phyloP scores from a whole-genome alignment of 257 asterid species.

The Echium plantagineum region DNA sequence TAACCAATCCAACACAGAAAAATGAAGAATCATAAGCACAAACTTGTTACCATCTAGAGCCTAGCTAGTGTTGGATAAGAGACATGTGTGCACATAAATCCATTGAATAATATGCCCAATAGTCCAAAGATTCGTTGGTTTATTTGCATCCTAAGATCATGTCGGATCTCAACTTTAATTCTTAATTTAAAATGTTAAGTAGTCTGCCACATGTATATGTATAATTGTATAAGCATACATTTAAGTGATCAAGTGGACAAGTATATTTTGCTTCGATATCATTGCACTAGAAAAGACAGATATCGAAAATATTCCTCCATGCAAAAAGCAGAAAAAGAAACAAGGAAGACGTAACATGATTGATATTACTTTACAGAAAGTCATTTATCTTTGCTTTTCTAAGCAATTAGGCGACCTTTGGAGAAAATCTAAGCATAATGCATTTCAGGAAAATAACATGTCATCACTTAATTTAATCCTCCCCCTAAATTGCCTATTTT shows the following conservation, averaged over 20 bases:
- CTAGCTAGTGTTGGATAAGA: too few relatives aligned
- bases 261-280: conserved; percentile 5
- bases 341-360: conserved; percentile 11
- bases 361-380: conserved; percentile 57
- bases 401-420: conserved; percentile 29
- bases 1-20: conserved; percentile 7
- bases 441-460: neutral
- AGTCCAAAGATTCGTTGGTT: conserved; percentile 8
- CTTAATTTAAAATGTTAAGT: too few relatives aligned
- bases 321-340: conserved; percentile 17
- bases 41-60: neutral
- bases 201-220: too few relatives aligned
- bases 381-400: conserved; percentile 25
- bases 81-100: conserved; percentile 8
- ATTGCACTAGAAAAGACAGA: conserved; percentile 33
- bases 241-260: too few relatives aligned
- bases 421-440: conserved; percentile 10
- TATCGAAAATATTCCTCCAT: conserved; percentile 37
- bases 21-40: conserved; percentile 13
- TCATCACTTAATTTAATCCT: conserved; percentile 19
- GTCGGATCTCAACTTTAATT: too few relatives aligned
- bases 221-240: too few relatives aligned
- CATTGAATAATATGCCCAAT: neutral
- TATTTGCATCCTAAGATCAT: neutral
- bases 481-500: conserved; percentile 23